A percentile compares a stretch with the other conserved stretches of the same genome.
These are phyloP conservation scores for Suillus discolor DNA, from an alignment of 768 basidiomycete species.

Conservation along the genomic window DNA sequence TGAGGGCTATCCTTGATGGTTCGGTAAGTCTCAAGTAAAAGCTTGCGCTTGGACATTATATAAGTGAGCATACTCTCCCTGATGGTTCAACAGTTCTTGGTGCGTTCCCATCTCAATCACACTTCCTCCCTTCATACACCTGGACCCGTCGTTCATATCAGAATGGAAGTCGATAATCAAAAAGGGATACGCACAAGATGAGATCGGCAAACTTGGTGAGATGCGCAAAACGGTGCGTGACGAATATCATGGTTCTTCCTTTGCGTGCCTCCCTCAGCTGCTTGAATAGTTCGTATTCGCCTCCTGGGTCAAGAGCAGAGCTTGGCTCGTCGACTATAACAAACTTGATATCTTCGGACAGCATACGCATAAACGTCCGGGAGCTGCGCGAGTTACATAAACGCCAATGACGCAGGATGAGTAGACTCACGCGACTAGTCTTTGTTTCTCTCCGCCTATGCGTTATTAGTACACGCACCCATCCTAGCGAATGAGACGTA, in stretches of 20 bases:
- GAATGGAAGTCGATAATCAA: neutral
- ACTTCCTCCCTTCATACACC: slow-evolving; percentile 36
- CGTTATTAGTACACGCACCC: neutral
- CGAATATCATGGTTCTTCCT: slow-evolving; percentile 42
- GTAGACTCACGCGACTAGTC: slow-evolving; percentile 27
- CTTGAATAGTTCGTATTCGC: slow-evolving; percentile 35
- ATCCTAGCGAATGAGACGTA: slow-evolving; percentile 1
- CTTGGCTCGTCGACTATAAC: slow-evolving; percentile 41
- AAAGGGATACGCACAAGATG: slow-evolving; percentile 33
- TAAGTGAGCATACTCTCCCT: slow-evolving; percentile 36
- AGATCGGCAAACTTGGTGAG: slow-evolving; percentile 39
- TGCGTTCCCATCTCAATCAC: slow-evolving; percentile 39
- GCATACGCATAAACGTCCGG: slow-evolving; percentile 44
- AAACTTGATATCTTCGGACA: slow-evolving; percentile 31
- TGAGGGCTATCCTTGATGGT: neutral
- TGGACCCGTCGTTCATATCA: slow-evolving; percentile 10
- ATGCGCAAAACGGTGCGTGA: slow-evolving; percentile 43
- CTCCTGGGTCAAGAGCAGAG: slow-evolving; percentile 40
- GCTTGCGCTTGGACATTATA: slow-evolving; percentile 37
- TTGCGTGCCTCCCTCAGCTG: slow-evolving; percentile 28
- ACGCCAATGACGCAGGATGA: neutral
- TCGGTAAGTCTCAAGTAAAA: slow-evolving; percentile 17
- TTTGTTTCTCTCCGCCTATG: slow-evolving; percentile 34
- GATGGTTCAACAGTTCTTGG: slow-evolving; percentile 26
- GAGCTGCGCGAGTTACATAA: slow-evolving; percentile 22